Evolutionary conservation across 1,284 basidiomycete species (phyloP), one percentile per base, ranked within the genome.

Genomic region (Kwoniella shivajii): DNA sequence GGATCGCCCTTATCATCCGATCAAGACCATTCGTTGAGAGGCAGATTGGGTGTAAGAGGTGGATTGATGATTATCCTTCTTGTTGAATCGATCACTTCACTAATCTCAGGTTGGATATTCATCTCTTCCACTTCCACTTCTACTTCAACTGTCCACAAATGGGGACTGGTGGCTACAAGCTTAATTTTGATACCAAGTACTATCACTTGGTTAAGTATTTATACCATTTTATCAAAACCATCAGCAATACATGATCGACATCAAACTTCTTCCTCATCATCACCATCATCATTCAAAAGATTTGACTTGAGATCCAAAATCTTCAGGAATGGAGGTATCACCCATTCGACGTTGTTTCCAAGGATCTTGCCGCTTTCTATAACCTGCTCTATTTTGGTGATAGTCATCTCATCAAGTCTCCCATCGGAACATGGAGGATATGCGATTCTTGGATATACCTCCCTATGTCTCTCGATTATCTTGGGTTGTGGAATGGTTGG

Each of bases 291-390:
- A 36, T 13, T 47, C 6, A 42, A 38, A 30, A 43, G 13, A 4
- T 27, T 34, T 3, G n/a, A n/a, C n/a, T n/a, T n/a, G n/a, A n/a
- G n/a, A n/a, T n/a, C n/a, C n/a, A n/a, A n/a, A n/a, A 14, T 61
- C 9, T 47, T 67, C 34, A 44, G 37, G 6, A 49, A 51, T 2
- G 66, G 65, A 3, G 68, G 69, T 13, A 59, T 73, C 9, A 67
- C 64, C 2, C 69, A 70, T 50, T 16, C 39, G 4, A 69, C 68
- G 0, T 48, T 73, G 26, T 58, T 67, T 52, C 52, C 59, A 10
- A 56, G 67, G 0, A 67, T 71, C 44, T 30, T 68, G 4, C 66
- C 66, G 6, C 16, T 66, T 13, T 56, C 66, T 5, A n/a, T 61
- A 7, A 7, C 51, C 10, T 52, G 53, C 16, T 52, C 60, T 4